Conservation (phyloP, 1,284 basidiomycete species). For the Mycosarcoma mackinlayi region DNA sequence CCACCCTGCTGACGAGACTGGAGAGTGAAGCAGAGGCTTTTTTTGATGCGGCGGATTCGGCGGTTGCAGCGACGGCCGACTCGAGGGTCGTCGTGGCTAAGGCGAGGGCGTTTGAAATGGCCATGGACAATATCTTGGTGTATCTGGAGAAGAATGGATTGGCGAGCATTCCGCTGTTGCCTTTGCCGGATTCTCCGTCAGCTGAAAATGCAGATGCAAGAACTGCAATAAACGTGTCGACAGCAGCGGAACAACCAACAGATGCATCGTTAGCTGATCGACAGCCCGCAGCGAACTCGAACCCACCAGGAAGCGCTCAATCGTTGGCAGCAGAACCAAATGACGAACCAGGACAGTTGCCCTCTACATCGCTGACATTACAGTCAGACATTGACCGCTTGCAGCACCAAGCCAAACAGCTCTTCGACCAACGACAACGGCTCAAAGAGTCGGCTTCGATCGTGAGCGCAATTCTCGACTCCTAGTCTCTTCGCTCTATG, state of each 20-base stretch:
- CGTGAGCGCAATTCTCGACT: conserved; percentile 35
- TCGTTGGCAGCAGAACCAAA: neutral
- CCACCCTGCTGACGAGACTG: conserved; percentile 19
- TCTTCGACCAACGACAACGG: conserved; percentile 34
- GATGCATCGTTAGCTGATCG: too few species aligned
- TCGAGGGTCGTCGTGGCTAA: conserved; percentile 10
- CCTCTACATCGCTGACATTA: neutral
- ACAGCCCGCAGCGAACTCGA: too few species aligned
- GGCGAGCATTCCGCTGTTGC: conserved; percentile 22
- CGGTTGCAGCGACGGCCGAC: conserved; percentile 8
- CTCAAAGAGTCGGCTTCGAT: conserved; percentile 35
- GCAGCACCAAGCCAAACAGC: conserved; percentile 29
- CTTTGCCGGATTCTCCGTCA: neutral
- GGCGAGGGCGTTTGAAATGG: conserved; percentile 9
- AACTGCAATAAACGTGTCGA: too few species aligned
- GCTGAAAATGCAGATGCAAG: neutral
- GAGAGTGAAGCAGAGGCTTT: conserved; percentile 33
- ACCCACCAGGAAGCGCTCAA: neutral
- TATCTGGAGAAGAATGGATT: conserved; percentile 40
- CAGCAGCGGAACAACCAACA: neutral
- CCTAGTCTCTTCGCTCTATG: neutral
- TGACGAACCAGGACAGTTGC: neutral
- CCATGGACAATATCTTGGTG: conserved; percentile 7
- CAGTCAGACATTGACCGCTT: conserved; percentile 6
- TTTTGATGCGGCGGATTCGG: conserved; percentile 31